Base-by-base conservation (phyloP, 2,329 filamentous ascomycete genomes). In the Cordyceps tenuipes region DNA sequence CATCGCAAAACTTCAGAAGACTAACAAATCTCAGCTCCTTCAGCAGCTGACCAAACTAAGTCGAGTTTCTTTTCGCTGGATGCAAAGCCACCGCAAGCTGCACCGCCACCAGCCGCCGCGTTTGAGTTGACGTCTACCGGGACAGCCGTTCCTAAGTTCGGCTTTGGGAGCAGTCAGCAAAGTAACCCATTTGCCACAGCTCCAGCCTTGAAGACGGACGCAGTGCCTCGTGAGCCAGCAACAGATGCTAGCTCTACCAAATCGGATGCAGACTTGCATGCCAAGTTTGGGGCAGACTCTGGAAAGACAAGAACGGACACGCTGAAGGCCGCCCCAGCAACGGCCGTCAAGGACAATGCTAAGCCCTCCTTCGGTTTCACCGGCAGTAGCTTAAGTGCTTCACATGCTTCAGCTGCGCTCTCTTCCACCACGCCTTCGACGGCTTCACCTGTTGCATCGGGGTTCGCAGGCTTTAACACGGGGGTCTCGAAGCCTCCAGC, bases 21-120 rank as follows among this genome's bases (percentile, higher is more conserved):
- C 49, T 59, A 53, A 59, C 49, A 9, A 34, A 53, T 43, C 17
- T 44, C 41, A 59, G 57, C 36, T 39, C 29, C 57, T 4, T 29
- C 21, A 36, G 10, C 23, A 55, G 26, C 46, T 21, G 23, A 29
- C 19, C 21, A 43, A 50, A 34, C 31, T 9, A 50, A 41, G 36
- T 21, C 46, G 6, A 43, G 34, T 19, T 43, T 50, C 21, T 43
- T 49, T 26, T 6, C 44, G 19, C 44, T 21, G 39, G 44, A 15
- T 29, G 17, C 13, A 39, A 34, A 39, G 21, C 44, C 54, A 8
- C 12, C 4, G 17, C 3, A 15, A 31, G 31, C 23, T 19, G 21
- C 46, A 17, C 46, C 7, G 21, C 34, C 6, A 7, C 19, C 55
- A 15, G 46, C 44, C 43, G n/a, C 46, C 2, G 6, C 21, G 4